Evolutionary conservation across 768 basidiomycete species (phyloP).

Genomic region (Boletus rex-veris): DNA sequence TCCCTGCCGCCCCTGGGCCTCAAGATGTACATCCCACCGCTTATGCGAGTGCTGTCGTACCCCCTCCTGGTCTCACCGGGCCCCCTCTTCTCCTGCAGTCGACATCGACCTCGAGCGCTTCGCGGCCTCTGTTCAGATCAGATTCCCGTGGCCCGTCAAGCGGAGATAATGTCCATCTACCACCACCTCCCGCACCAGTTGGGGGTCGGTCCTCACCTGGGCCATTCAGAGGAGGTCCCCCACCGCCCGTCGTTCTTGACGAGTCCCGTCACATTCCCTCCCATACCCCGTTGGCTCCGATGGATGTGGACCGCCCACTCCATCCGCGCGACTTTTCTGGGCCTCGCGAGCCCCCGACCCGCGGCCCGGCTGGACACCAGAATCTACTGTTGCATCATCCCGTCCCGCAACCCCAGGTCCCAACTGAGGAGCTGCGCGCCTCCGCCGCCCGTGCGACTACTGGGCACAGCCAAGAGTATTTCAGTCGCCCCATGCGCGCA

Average conservation of each 20-base stretch:
- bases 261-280: conserved; percentile 65
- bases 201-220: conserved; percentile 55
- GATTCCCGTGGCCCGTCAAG: conserved; percentile 60
- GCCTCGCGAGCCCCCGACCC: conserved; percentile 41
- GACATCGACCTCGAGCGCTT: conserved; percentile 18
- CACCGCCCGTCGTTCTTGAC: conserved; percentile 77
- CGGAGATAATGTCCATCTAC: conserved; percentile 43
- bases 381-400: conserved; percentile 66
- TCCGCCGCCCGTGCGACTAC: conserved; percentile 34
- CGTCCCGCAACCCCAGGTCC: conserved; percentile 54
- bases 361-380: conserved; percentile 56
- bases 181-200: conserved; percentile 54
- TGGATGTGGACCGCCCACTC: conserved; percentile 61
- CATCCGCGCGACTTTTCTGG: conserved; percentile 56
- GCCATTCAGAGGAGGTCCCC: conserved; percentile 80
- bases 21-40: conserved; percentile 96
- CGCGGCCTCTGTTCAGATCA: conserved; percentile 54
- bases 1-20: conserved; percentile 87
- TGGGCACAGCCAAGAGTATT: conserved; percentile 55
- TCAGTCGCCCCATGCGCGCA: conserved; percentile 48
- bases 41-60: conserved; percentile 76
- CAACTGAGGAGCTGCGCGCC: conserved; percentile 50
- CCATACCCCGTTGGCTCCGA: conserved; percentile 74
- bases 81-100: conserved; percentile 64
- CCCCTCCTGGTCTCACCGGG: conserved; percentile 64